Percentiles rank a stretch among this genome's conserved stretches.
These are phyloP conservation scores for Diaporthe vaccinii DNA, from an alignment of 2,329 filamentous ascomycete genomes.

Conservation along the genomic window DNA sequence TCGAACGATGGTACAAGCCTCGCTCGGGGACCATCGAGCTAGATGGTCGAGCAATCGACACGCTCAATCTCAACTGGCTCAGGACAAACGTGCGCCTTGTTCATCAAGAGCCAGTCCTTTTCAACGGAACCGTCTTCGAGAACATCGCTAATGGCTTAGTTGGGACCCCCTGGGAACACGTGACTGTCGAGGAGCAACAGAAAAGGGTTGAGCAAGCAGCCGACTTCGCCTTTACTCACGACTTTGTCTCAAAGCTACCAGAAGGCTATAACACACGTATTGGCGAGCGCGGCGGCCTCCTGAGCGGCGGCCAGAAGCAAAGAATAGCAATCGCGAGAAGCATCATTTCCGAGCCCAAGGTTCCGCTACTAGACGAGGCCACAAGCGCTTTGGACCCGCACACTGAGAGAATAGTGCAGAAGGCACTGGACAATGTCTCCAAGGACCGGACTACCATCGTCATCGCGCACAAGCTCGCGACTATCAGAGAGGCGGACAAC, in stretches of 20 bases:
- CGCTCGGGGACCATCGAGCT: constrained; percentile 46
- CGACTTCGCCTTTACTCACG: constrained; percentile 76
- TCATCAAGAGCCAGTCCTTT: constrained; percentile 55
- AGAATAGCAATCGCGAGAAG: constrained; percentile 64
- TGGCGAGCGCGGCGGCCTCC: constrained; percentile 67
- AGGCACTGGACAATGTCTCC: constrained; percentile 54
- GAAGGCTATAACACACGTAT: constrained; percentile 76
- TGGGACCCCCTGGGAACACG: constrained; percentile 55
- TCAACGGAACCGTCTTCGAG: constrained; percentile 59
- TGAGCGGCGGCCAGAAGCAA: constrained; percentile 80
- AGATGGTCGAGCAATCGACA: constrained; percentile 46
- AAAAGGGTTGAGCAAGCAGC: constrained; percentile 74
- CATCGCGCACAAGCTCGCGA: constrained; percentile 71
- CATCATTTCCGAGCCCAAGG: constrained; percentile 18
- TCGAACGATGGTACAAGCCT: constrained; percentile 67
- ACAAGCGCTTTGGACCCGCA: constrained; percentile 72
- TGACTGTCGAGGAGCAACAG: constrained; percentile 57
- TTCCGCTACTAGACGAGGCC: constrained; percentile 63
- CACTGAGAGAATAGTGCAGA: constrained; percentile 66
- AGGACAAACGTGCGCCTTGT: constrained; percentile 50
- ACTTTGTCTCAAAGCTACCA: constrained; percentile 76
- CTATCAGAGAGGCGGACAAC: constrained; percentile 71
- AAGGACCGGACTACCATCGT: constrained; percentile 72
- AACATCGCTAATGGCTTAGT: constrained; percentile 66
- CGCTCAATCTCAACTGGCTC: constrained; percentile 49